phyloP scores from a whole-genome alignment of 768 basidiomycete genomes.

The Podaxis sp. region DNA sequence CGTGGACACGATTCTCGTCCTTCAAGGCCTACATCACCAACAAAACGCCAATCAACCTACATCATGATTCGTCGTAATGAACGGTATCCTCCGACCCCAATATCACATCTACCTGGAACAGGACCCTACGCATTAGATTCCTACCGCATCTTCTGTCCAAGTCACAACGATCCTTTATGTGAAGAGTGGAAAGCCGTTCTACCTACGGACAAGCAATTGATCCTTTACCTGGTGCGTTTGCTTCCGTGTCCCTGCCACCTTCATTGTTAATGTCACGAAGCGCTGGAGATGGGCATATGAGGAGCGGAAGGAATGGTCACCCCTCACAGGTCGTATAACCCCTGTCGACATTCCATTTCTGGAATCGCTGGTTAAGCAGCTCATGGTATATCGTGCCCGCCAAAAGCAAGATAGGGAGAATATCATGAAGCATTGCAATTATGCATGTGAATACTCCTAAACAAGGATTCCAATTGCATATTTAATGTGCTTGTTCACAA shows the following conservation, averaged over 20 bases:
- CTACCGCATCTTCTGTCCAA: conserved; percentile 67
- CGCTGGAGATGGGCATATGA: conserved; percentile 73
- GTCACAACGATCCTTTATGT: conserved; percentile 27
- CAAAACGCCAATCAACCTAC: conserved; percentile 11
- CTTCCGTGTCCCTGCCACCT: neutral
- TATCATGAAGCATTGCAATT: neutral
- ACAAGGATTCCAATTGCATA: neutral
- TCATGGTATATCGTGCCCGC: neutral
- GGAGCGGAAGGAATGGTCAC: conserved; percentile 51
- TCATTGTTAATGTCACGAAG: conserved; percentile 30
- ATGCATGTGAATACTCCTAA: neutral
- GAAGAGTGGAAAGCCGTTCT: conserved; percentile 64
- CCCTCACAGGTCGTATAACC: conserved; percentile 41
- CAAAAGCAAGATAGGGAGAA: neutral
- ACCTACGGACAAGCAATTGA: conserved; percentile 69
- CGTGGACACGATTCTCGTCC: conserved; percentile 30
- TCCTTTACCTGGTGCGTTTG: conserved; percentile 60
- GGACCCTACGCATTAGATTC: conserved; percentile 77
- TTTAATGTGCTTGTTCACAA: conserved; percentile 25
- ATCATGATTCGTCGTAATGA: conserved; percentile 18
- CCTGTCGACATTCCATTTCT: conserved; percentile 38
- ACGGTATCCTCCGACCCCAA: conserved; percentile 45
- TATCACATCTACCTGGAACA: conserved; percentile 62
- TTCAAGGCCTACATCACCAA: conserved; percentile 25
- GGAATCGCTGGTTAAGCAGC: conserved; percentile 37